phyloP scores from a whole-genome alignment of 768 basidiomycete species.

The Termitomyces heimii region DNA sequence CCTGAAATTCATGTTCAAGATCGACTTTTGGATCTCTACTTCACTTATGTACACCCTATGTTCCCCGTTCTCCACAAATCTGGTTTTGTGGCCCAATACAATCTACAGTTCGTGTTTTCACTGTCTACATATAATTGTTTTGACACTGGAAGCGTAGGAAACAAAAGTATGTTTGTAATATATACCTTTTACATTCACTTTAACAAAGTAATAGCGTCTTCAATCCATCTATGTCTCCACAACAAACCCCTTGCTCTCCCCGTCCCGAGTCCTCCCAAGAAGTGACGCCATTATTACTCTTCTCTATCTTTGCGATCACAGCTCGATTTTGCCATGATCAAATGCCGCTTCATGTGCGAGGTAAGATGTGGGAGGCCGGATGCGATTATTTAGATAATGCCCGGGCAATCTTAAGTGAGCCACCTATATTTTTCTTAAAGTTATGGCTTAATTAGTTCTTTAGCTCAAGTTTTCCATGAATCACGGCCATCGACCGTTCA shows the following conservation, averaged over 20 bases:
- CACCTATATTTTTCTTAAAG: slow-evolving; percentile 1
- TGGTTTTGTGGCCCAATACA: slow-evolving; percentile 62
- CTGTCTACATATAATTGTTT: neutral
- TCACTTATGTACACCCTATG: slow-evolving; percentile 77
- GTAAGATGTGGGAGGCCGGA: slow-evolving; percentile 70
- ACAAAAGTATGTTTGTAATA: slow-evolving; percentile 8
- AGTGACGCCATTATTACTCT: slow-evolving; percentile 61
- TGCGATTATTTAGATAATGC: slow-evolving; percentile 60
- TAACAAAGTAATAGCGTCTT: neutral
- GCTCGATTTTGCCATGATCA: slow-evolving; percentile 62
- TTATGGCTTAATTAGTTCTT: neutral
- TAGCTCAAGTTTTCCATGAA: slow-evolving; percentile 60
- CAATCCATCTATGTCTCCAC: slow-evolving; percentile 19
- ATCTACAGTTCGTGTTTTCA: slow-evolving; percentile 33
- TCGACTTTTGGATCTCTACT: slow-evolving; percentile 68
- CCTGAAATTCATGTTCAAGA: slow-evolving; percentile 63
- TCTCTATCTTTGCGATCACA: slow-evolving; percentile 79
- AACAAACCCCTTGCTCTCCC: slow-evolving; percentile 24
- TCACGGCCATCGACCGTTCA: slow-evolving; percentile 76
- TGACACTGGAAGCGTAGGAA: slow-evolving; percentile 8
- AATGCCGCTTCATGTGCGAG: slow-evolving; percentile 35
- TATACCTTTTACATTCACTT: neutral
- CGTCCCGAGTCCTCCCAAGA: slow-evolving; percentile 55
- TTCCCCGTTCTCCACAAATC: slow-evolving; percentile 77
- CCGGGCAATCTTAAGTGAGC: slow-evolving; percentile 55